These are phyloP conservation scores for Cutaneotrichosporon daszewskae DNA, from an alignment of 1,284 basidiomycete genomes.

Conservation along the genomic window DNA sequence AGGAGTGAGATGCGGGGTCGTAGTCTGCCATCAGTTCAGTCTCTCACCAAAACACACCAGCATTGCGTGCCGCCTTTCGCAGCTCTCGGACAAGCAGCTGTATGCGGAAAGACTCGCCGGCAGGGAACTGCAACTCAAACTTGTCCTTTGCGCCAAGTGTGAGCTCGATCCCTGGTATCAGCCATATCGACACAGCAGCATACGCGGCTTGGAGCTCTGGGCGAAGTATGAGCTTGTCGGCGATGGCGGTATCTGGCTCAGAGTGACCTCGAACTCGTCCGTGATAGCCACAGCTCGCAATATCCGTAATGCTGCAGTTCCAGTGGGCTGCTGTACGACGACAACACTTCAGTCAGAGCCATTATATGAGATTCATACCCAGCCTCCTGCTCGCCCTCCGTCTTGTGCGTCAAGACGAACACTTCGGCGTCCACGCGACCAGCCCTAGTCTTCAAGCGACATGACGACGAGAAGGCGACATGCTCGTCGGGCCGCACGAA, in stretches of 20 bases:
- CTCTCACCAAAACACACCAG: no score
- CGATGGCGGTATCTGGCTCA: slow-evolving; percentile 40
- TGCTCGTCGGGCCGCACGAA: slow-evolving; percentile 24
- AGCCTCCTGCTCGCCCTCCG: not conserved
- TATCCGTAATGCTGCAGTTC: slow-evolving; percentile 10
- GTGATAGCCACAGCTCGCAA: slow-evolving; percentile 28
- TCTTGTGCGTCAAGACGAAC: slow-evolving; percentile 12
- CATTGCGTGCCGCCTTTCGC: slow-evolving; percentile 8
- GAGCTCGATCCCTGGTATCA: slow-evolving; percentile 15
- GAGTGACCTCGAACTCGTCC: slow-evolving; percentile 19
- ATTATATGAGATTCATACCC: not conserved
- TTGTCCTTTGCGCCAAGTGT: slow-evolving; percentile 59
- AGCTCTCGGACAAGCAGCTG: slow-evolving; percentile 30
- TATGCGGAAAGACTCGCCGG: slow-evolving; percentile 23
- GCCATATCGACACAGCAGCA: slow-evolving; percentile 3
- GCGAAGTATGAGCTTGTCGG: slow-evolving; percentile 41
- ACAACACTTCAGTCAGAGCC: slow-evolving; percentile 21
- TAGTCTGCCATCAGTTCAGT: slow-evolving; percentile 13
- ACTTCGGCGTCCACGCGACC: slow-evolving; percentile 24
- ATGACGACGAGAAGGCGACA: slow-evolving; percentile 17
- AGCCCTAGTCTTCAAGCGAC: slow-evolving; percentile 18
- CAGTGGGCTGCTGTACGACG: slow-evolving; percentile 17
- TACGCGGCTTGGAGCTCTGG: slow-evolving; percentile 39
- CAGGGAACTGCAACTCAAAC: slow-evolving; percentile 69
- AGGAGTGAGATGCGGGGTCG: slow-evolving; percentile 17